Percentiles rank a stretch among this genome's conserved stretches.
phyloP scores from a whole-genome alignment of 441 rosid genomes.

The Viola pubescens region DNA sequence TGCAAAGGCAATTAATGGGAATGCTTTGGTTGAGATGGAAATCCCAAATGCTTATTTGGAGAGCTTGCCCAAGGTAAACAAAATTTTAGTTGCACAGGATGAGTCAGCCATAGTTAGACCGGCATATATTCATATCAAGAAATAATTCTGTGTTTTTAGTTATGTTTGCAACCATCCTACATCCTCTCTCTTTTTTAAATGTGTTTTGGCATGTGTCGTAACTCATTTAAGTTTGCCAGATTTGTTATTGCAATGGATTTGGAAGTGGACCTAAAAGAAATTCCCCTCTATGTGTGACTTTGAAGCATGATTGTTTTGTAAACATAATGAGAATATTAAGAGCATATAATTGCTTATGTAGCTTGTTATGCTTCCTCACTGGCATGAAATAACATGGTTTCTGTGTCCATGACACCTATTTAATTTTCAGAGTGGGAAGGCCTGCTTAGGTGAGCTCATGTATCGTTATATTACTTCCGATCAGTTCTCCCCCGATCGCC shows the following conservation, averaged over 20 bases:
- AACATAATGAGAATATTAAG: no score
- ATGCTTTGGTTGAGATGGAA: conserved; percentile 79
- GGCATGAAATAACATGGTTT: not conserved
- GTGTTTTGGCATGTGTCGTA: no score
- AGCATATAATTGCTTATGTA: not conserved
- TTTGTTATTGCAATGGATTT: no score
- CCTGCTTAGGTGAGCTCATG: conserved; percentile 64
- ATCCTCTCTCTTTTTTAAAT: not conserved
- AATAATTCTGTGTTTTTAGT: not conserved
- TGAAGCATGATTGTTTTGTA: no score
- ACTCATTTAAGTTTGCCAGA: no score
- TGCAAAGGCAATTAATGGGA: conserved; percentile 83
- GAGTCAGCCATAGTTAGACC: not conserved
- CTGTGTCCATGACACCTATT: conserved; percentile 5
- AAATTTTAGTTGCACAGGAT: conserved; percentile 1
- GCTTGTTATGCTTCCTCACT: not conserved
- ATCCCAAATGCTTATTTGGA: conserved; percentile 73
- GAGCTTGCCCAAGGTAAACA: conserved; percentile 67
- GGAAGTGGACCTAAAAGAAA: no score
- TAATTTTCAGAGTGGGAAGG: conserved; percentile 59
- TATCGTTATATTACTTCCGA: conserved; percentile 62
- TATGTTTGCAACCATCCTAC: not conserved
- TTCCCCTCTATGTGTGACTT: no score
- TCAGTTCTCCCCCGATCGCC: conserved; percentile 64
- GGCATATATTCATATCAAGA: no score